phyloP scores from a whole-genome alignment of 768 basidiomycete genomes.

The Amanita brunnescens region DNA sequence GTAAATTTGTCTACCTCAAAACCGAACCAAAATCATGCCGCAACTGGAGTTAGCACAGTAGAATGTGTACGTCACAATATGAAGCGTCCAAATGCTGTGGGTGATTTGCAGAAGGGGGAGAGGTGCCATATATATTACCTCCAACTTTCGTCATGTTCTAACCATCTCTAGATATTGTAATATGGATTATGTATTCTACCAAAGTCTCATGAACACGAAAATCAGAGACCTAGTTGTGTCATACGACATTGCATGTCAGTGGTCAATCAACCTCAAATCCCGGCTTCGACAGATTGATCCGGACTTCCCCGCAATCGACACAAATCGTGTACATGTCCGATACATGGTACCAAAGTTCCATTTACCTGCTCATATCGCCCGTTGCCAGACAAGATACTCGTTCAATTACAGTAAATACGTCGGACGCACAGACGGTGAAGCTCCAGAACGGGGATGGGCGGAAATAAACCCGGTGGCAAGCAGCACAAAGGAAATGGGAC shows the following conservation, averaged over 20 bases:
- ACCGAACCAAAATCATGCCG: constrained; percentile 1
- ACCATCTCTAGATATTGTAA: constrained; percentile 13
- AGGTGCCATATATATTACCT: background rate
- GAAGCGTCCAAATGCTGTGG: constrained; percentile 3
- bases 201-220: constrained; percentile 1
- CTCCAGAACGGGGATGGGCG: constrained; percentile 22
- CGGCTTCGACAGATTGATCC: constrained; percentile 11
- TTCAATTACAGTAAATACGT: constrained; percentile 20
- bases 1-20: constrained; percentile 7
- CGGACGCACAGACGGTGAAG: constrained; percentile 17
- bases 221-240: constrained; percentile 11
- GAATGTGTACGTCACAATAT: constrained; percentile 9
- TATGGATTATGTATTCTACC: constrained; percentile 18
- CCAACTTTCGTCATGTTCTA: background rate
- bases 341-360: constrained; percentile 1
- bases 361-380: background rate
- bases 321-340: background rate
- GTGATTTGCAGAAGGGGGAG: constrained; percentile 1
- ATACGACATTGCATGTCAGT: constrained; percentile 28
- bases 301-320: background rate
- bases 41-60: constrained; percentile 8
- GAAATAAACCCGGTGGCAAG: constrained; percentile 20
- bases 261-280: constrained; percentile 12
- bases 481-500: constrained; percentile 32
- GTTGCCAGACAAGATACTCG: constrained; percentile 5